Evolutionary conservation across 805 yeast genomes (phyloP).

Genomic region (Hanseniaspora occidentalis): DNA sequence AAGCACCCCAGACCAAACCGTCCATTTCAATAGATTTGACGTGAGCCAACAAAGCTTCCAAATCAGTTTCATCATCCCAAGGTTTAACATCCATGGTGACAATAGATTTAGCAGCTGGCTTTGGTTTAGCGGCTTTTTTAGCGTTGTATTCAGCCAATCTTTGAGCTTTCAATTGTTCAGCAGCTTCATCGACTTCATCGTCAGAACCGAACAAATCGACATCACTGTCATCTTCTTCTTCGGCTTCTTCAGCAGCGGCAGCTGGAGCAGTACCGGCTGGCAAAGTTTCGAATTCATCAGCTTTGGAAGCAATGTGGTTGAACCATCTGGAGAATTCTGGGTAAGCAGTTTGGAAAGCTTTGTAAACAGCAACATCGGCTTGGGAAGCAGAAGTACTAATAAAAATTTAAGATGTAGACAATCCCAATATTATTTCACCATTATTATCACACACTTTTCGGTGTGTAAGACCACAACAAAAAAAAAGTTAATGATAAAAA

Average conservation of each 20-base stretch:
- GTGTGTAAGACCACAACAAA: too few relatives aligned
- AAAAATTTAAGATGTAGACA: neutral
- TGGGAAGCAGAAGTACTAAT: conserved; percentile 76
- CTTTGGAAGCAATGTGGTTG: conserved; percentile 92
- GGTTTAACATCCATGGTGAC: conserved; percentile 98
- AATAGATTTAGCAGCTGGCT: conserved; percentile 96
- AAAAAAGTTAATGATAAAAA: conserved; percentile 2
- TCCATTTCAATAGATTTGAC: conserved; percentile 80
- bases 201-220: conserved; percentile 90
- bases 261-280: conserved; percentile 58
- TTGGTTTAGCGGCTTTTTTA: conserved; percentile 93
- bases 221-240: conserved; percentile 75
- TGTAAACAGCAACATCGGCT: conserved; percentile 90
- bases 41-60: conserved; percentile 75
- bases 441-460: neutral
- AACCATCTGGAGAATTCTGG: conserved; percentile 97
- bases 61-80: conserved; percentile 99
- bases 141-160: conserved; percentile 97
- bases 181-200: conserved; percentile 92
- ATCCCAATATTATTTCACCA: conserved; percentile 6
- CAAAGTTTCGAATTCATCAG: conserved; percentile 68
- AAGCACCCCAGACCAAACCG: conserved; percentile 98
- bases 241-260: conserved; percentile 45
- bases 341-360: conserved; percentile 84
- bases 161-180: conserved; percentile 94